Conservation (phyloP, 2,329 filamentous ascomycete genomes). For the Biscogniauxia sp. region DNA sequence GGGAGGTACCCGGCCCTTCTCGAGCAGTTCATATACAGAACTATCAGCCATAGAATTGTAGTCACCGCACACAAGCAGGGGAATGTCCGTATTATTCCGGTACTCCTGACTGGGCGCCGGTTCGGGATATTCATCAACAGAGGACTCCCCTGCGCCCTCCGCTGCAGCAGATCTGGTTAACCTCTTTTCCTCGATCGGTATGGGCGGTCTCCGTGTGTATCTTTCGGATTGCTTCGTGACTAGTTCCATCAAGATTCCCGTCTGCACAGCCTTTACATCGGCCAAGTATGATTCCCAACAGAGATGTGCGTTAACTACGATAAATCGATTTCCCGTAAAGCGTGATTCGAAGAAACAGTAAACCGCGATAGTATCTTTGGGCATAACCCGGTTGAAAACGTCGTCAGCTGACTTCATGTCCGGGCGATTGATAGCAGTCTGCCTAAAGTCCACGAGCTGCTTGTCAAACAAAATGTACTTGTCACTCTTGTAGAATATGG, state of each 20-base stretch:
- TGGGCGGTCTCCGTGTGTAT: slow-evolving; percentile 73
- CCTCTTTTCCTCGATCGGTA: slow-evolving; percentile 72
- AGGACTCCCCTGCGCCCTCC: slow-evolving; percentile 44
- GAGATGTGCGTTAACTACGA: slow-evolving; percentile 90
- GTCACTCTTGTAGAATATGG: slow-evolving; percentile 92
- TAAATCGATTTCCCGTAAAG: slow-evolving; percentile 82
- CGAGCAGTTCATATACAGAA: slow-evolving; percentile 87
- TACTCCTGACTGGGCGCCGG: slow-evolving; percentile 86
- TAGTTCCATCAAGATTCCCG: slow-evolving; percentile 90
- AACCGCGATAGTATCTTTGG: slow-evolving; percentile 93
- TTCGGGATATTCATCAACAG: slow-evolving; percentile 56
- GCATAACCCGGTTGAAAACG: slow-evolving; percentile 98
- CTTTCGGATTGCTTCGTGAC: slow-evolving; percentile 82
- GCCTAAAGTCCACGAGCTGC: slow-evolving; percentile 87
- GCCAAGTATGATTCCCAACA: slow-evolving; percentile 90
- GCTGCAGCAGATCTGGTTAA: slow-evolving; percentile 46
- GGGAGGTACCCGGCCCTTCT: slow-evolving; percentile 72
- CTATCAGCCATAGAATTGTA: slow-evolving; percentile 90
- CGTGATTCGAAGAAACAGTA: slow-evolving; percentile 92
- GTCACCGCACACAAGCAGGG: slow-evolving; percentile 87
- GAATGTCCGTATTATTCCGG: slow-evolving; percentile 80
- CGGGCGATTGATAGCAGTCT: slow-evolving; percentile 87
- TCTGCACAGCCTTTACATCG: slow-evolving; percentile 96
- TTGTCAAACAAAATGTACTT: slow-evolving; percentile 95
- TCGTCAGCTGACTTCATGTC: slow-evolving; percentile 98